Evolutionary conservation across 2,329 filamentous ascomycete genomes (phyloP).

Genomic region (Aureobasidium sp.): DNA sequence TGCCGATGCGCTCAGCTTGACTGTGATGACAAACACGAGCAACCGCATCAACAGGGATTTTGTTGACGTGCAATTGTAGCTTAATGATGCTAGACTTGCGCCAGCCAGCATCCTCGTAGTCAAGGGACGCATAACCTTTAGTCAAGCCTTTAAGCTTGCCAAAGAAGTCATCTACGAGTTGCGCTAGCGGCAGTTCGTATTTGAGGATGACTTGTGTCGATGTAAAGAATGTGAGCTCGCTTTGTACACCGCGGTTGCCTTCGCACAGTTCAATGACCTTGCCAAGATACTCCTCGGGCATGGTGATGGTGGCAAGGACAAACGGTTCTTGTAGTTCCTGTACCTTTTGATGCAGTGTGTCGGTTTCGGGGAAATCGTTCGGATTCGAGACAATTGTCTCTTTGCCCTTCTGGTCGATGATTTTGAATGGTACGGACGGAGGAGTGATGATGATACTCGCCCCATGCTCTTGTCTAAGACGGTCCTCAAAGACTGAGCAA

Average conservation of each 20-base stretch:
- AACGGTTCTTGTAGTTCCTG: constrained; percentile 62
- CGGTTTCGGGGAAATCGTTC: constrained; percentile 74
- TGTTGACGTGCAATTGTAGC: constrained; percentile 88
- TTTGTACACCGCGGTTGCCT: constrained; percentile 76
- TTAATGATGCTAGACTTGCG: constrained; percentile 72
- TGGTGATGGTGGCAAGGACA: constrained; percentile 74
- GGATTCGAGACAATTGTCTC: constrained; percentile 79
- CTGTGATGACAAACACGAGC: constrained; percentile 79
- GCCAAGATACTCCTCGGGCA: constrained; percentile 89
- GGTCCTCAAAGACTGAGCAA: constrained; percentile 98
- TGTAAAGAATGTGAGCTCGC: constrained; percentile 84
- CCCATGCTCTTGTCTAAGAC: constrained; percentile 86
- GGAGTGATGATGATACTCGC: constrained; percentile 95
- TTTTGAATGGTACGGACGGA: constrained; percentile 85
- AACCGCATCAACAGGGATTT: constrained; percentile 85
- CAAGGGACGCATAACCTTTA: constrained; percentile 90
- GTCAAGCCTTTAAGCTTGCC: constrained; percentile 90
- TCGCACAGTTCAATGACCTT: constrained; percentile 94
- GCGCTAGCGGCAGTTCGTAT: constrained; percentile 79
- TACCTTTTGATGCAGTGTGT: constrained; percentile 46
- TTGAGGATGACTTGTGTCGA: constrained; percentile 88
- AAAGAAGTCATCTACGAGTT: constrained; percentile 94
- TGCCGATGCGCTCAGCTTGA: constrained; percentile 71
- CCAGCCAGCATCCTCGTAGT: constrained; percentile 95
- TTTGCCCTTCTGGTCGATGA: constrained; percentile 67